phyloP scores from a whole-genome alignment of 2,329 filamentous ascomycete genomes.

The Aspergillus candidus region DNA sequence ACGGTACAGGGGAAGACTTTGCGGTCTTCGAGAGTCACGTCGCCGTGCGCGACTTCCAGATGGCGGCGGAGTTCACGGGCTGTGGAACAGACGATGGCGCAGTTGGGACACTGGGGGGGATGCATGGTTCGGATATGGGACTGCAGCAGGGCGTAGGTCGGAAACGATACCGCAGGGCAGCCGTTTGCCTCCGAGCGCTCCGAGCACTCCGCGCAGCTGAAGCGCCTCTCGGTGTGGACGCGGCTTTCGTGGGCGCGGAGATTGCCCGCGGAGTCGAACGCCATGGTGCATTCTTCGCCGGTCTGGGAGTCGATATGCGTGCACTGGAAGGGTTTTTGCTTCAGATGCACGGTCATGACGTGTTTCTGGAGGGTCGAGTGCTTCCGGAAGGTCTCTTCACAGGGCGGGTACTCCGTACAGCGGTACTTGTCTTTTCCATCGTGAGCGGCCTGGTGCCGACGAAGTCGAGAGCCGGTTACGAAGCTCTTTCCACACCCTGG shows the following conservation, averaged over 20 bases:
- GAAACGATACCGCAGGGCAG: conserved; percentile 52
- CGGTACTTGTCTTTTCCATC: conserved; percentile 68
- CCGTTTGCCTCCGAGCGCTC: conserved; percentile 29
- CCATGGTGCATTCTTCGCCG: conserved; percentile 54
- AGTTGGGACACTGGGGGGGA: conserved; percentile 66
- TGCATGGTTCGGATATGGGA: conserved; percentile 68
- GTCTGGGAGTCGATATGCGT: conserved; percentile 50
- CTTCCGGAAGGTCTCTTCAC: conserved; percentile 76
- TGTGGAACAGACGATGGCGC: conserved; percentile 61
- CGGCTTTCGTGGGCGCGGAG: conserved; percentile 66
- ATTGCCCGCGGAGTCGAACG: conserved; percentile 67
- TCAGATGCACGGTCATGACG: conserved; percentile 67
- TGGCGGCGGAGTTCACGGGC: conserved; percentile 67
- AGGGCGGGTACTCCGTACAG: conserved; percentile 65
- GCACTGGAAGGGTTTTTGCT: conserved; percentile 67
- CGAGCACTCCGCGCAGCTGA: conserved; percentile 71
- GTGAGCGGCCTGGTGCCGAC: conserved; percentile 72
- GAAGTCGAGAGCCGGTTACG: conserved; percentile 69
- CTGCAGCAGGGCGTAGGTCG: conserved; percentile 65
- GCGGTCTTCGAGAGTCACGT: conserved; percentile 52
- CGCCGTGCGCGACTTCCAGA: conserved; percentile 69
- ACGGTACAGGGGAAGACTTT: conserved; percentile 63
- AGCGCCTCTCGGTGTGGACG: conserved; percentile 63
- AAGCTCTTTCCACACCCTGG: conserved; percentile 74
- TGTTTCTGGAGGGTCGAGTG: conserved; percentile 80